Conservation (phyloP, 768 basidiomycete species). For the Boletus subcaerulescens region DNA sequence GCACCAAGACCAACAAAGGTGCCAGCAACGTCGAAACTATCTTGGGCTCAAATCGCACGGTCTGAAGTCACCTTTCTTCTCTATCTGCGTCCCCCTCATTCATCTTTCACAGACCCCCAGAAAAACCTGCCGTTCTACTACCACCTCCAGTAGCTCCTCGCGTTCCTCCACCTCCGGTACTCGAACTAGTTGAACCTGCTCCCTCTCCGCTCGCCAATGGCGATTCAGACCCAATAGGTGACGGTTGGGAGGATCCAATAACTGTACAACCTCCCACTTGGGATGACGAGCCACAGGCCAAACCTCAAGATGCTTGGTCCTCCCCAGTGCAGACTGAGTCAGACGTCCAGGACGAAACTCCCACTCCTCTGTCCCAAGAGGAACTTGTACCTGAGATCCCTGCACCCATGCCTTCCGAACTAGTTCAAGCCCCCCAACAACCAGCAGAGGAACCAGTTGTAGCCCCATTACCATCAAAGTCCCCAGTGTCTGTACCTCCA, state of each 20-base stretch:
- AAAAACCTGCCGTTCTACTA: conserved; percentile 52
- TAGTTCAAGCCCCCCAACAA: conserved; percentile 11
- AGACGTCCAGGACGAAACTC: conserved; percentile 19
- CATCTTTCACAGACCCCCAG: conserved; percentile 50
- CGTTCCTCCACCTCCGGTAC: conserved; percentile 12
- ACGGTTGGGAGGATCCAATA: conserved; percentile 71
- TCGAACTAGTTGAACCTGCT: conserved; percentile 24
- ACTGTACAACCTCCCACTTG: conserved; percentile 65
- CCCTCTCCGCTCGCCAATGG: conserved; percentile 29
- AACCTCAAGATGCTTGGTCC: conserved; percentile 32
- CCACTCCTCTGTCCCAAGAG: conserved; percentile 25
- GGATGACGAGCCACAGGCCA: conserved; percentile 63
- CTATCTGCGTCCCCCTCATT: neutral
- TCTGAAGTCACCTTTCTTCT: neutral
- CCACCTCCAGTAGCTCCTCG: conserved; percentile 30
- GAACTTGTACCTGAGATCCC: conserved; percentile 30
- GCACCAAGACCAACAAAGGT: conserved; percentile 42
- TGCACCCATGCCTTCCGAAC: conserved; percentile 20
- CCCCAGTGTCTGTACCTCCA: conserved; percentile 46
- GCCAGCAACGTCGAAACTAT: conserved; percentile 73
- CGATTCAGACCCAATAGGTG: conserved; percentile 34
- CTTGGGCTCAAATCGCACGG: conserved; percentile 87
- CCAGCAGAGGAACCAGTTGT: conserved; percentile 27
- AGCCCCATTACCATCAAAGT: conserved; percentile 35
- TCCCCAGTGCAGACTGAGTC: conserved; percentile 31